phyloP scores from a whole-genome alignment of 441 rosid genomes.

The Pelargonium cotyledonis region DNA sequence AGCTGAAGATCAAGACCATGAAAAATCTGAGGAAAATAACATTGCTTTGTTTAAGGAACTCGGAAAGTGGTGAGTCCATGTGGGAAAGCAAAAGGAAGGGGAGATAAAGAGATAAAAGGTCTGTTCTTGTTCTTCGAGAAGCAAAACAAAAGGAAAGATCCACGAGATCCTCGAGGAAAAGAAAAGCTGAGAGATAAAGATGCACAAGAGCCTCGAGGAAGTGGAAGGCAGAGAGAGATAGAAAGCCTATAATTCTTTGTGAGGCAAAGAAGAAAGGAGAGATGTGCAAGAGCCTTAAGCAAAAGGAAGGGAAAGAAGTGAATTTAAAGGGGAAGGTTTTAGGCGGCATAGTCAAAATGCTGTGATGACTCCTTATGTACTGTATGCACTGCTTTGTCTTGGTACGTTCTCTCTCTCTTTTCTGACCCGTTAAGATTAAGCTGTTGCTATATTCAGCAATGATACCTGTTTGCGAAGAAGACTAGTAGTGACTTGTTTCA shows the following conservation, averaged over 20 bases:
- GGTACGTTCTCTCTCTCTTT: not conserved
- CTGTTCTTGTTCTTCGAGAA: not conserved
- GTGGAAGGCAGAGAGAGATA: not conserved
- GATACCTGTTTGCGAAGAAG: not conserved
- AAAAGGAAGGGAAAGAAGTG: slow-evolving; percentile 34
- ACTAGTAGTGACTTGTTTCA: not conserved
- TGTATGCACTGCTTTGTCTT: not conserved
- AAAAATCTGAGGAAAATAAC: slow-evolving; percentile 49
- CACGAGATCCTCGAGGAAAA: slow-evolving; percentile 27
- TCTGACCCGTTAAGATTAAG: not conserved
- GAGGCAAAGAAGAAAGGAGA: slow-evolving; percentile 13
- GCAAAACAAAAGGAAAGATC: slow-evolving; percentile 18
- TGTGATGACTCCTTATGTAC: not conserved
- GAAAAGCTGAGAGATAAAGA: slow-evolving; percentile 33
- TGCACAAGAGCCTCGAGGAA: slow-evolving; percentile 8
- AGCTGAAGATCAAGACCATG: slow-evolving; percentile 53
- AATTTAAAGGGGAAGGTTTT: slow-evolving; percentile 42
- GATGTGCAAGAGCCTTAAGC: slow-evolving; percentile 23
- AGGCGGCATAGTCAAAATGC: slow-evolving; percentile 46
- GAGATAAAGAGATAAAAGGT: not conserved
- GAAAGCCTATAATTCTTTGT: not conserved
- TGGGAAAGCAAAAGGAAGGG: slow-evolving; percentile 11
- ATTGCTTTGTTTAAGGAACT: slow-evolving; percentile 28
- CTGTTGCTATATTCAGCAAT: not conserved
- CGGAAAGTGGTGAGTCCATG: slow-evolving; percentile 16